phyloP scores from a whole-genome alignment of 1,139 yeast genomes.

The Chernovozyma aurita region DNA sequence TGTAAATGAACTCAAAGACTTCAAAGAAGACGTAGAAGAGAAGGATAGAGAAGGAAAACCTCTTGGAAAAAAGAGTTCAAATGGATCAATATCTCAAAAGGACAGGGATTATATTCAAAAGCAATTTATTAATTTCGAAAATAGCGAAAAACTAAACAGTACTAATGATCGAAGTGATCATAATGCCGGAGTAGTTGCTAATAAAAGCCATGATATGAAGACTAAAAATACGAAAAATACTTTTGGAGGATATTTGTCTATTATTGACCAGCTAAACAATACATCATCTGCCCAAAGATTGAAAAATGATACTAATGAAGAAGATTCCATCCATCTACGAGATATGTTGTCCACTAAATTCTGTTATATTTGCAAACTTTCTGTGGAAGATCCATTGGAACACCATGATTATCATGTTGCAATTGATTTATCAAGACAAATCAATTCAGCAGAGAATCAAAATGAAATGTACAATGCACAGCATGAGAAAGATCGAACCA shows the following conservation, averaged over 20 bases:
- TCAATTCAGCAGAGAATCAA: constrained; percentile 11
- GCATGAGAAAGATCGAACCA: constrained; percentile 1
- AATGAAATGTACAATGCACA: background rate
- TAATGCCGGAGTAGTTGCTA: background rate
- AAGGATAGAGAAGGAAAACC: background rate
- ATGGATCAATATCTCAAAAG: constrained; percentile 2
- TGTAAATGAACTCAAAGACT: background rate
- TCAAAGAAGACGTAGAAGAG: too few relatives aligned
- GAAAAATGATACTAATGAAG: background rate
- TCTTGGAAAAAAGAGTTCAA: background rate
- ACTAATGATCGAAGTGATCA: background rate
- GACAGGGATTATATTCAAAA: constrained; percentile 9
- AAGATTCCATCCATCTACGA: background rate
- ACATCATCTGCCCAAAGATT: background rate
- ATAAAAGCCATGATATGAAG: background rate
- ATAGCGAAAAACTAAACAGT: background rate
- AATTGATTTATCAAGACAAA: constrained; percentile 28
- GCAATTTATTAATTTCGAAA: background rate
- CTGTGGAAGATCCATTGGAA: constrained; percentile 30
- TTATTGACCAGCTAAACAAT: background rate
- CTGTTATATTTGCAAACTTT: constrained; percentile 24
- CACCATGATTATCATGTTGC: constrained; percentile 42
- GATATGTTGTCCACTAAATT: background rate
- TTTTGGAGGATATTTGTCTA: background rate
- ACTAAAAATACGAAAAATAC: too few relatives aligned